Evolutionary conservation across 345 rosid genomes (phyloP), one percentile per base, ranked within the genome.

Genomic region (Camelina neglecta): DNA sequence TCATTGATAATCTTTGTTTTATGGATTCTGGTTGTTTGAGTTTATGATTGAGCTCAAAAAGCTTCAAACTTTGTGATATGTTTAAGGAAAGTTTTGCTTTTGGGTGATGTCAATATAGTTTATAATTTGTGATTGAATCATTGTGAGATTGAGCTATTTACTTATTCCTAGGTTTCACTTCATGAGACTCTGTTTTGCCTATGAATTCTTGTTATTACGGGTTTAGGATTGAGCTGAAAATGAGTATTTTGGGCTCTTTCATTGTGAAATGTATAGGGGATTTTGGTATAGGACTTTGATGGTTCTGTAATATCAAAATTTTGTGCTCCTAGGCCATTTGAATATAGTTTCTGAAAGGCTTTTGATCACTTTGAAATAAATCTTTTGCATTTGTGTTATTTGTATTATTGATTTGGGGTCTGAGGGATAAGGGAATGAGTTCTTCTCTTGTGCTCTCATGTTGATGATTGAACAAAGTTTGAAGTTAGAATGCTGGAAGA

Each of bases 41-140:
- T 72, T 72, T 51, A 50, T 1, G 53, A 26, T 36, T 72, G 23
- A 50, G 60, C 41, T 50, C 10, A 48, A n/a, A 48, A n/a, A 48
- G 10, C 23, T 20, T 48, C 23, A 7, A 61, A 38, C 48, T 59
- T 59, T 3, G 42, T 69, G 29, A 41, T 5, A 10, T 42, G 11
- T 10, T 6, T 24, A 0, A 18, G 2, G 21, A 5, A 56, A 29
- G 16, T 12, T 11, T 56, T 13, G 20, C 4, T 56, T 33, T 4
- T 31, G 3, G 15, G 69, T 66, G 7, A 33, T 18, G 50, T 67
- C 45, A 16, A 35, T 49, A 16, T 1, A 48, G 44, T 47, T 47
- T 69, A 35, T 58, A 4, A 4, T 18, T 7, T 31, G 47, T 44
- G 24, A 29, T 59, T 71, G 20, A 13, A 13, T 59, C 24, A 35